Evolutionary conservation across 306 rosid genomes (phyloP), one percentile per base, ranked within the genome.

Genomic region (Ochetophila trinervis): DNA sequence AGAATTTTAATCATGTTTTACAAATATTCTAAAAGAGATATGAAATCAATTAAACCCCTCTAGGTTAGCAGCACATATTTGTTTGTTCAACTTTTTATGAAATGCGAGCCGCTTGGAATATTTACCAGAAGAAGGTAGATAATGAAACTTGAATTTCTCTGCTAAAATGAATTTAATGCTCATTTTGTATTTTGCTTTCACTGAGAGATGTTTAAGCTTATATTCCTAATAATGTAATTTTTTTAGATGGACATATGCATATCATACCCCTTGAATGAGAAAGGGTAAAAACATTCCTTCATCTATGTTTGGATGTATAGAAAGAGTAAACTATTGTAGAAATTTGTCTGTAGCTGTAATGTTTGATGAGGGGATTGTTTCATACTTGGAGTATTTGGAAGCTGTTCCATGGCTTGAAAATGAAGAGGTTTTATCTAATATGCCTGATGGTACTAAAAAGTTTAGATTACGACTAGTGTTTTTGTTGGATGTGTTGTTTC

Each of bases 321-420:
- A 36, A 36, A 36, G 42, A 5, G 9, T 34, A 23, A 42, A 35
- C 21, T 17, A 53, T 57, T 70, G 64, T 69, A 91, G 97, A 94
- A 88, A n/a, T n/a, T n/a, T n/a, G 17, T 80, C 91, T 55, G 83
- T 91, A 57, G 97, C 96, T 68, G 72, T 91, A 54, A 84, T 80
- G 96, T 91, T 84, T 83, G 96, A 91, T 57, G 79, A 71, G 18
- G 97, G 96, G 68, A 86, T 91, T 60, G 67, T 49, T 5, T 82
- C 94, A 22, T 91, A 96, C 70, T 67, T 91, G 53, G 91, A 83
- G 71, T 86, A 82, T 76, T 81, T 91, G 83, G 93, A 91, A 79
- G 87, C 97, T 30, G 75, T 83, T 30, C 36, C 42, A 79, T 78
- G 73, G 68, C 44, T n/a, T n/a, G 52, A 66, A 19, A 60, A n/a